Evolutionary conservation across 257 asterid genomes (phyloP).

Genomic region (Nicotiana benthamiana): DNA sequence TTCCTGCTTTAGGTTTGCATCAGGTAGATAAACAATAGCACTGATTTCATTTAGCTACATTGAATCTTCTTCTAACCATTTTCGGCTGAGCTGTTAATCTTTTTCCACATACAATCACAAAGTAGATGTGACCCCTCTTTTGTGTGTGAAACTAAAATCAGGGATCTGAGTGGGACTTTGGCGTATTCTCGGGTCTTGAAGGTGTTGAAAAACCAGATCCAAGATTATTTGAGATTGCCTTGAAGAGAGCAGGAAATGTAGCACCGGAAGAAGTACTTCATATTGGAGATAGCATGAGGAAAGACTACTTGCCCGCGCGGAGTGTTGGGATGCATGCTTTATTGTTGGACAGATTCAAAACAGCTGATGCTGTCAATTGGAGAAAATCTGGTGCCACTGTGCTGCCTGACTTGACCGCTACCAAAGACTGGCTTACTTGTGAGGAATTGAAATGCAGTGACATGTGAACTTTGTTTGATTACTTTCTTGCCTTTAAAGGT

Average conservation of each 20-base stretch:
- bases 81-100: neutral
- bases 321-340: slow-evolving; percentile 77
- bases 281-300: slow-evolving; percentile 86
- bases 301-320: slow-evolving; percentile 77
- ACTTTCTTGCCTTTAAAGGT: neutral
- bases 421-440: slow-evolving; percentile 62
- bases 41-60: neutral
- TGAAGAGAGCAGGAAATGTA: slow-evolving; percentile 78
- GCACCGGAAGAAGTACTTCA: slow-evolving; percentile 78
- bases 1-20: slow-evolving; percentile 81
- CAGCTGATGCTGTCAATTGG: slow-evolving; percentile 72
- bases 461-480: neutral
- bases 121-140: neutral
- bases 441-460: slow-evolving; percentile 13
- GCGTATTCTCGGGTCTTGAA: slow-evolving; percentile 91
- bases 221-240: slow-evolving; percentile 63
- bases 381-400: slow-evolving; percentile 75
- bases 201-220: slow-evolving; percentile 94
- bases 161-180: slow-evolving; percentile 99
- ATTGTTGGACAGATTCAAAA: slow-evolving; percentile 67
- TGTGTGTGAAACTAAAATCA: slow-evolving; percentile 14
- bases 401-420: slow-evolving; percentile 67
- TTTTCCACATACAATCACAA: neutral
- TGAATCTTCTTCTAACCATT: neutral
- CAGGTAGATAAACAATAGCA: slow-evolving; percentile 33